Evolutionary conservation across 192 early-diverging fungal genomes (phyloP).

Genomic region (Oehlia diaphana): DNA sequence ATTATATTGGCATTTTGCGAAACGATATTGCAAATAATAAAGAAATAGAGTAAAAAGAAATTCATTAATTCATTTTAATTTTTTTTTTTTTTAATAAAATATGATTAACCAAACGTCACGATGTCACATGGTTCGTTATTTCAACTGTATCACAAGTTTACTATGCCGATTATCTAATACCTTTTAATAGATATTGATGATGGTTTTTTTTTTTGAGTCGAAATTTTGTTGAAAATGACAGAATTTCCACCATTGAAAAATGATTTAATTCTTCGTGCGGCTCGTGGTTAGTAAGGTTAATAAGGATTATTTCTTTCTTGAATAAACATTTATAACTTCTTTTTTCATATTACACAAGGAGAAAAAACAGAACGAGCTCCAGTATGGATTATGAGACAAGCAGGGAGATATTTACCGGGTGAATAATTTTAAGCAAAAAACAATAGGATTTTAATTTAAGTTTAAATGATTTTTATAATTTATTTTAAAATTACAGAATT

Average conservation of each 20-base stretch:
- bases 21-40: no score
- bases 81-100: no score
- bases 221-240: constrained; percentile 19
- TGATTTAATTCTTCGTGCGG: constrained; percentile 86
- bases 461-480: background rate
- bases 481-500: constrained; percentile 68
- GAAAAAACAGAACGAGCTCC: constrained; percentile 74
- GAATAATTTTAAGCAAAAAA: constrained; percentile 16
- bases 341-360: constrained; percentile 36
- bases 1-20: no score
- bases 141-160: no score
- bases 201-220: background rate
- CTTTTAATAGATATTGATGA: no score
- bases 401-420: constrained; percentile 95
- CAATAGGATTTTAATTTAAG: background rate
- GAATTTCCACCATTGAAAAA: constrained; percentile 86
- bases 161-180: background rate
- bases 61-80: no score
- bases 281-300: constrained; percentile 64
- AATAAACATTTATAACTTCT: background rate
- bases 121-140: no score
- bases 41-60: no score
- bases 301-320: background rate
- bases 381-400: constrained; percentile 99
- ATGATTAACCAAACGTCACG: no score